phyloP scores from a whole-genome alignment of 75 land plant species.

The Pinus taeda region DNA sequence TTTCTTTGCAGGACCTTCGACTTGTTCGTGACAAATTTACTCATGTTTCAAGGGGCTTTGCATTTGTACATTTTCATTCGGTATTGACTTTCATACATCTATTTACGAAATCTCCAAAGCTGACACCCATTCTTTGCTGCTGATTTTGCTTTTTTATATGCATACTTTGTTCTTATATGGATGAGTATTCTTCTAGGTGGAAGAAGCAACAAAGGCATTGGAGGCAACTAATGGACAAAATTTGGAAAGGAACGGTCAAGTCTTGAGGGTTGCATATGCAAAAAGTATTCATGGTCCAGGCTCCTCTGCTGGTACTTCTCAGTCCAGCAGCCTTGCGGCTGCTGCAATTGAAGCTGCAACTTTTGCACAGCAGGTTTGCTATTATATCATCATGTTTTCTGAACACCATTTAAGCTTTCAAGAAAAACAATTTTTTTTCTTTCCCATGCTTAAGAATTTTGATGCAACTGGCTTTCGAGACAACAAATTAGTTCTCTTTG shows the following conservation, averaged over 20 bases:
- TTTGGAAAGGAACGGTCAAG: conserved; percentile 94
- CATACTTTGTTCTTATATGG: not conserved
- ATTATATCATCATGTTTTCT: not conserved
- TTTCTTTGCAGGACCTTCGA: conserved; percentile 77
- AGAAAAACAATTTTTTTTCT: too few species aligned
- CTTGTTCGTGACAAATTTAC: conserved; percentile 97
- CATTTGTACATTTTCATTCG: conserved; percentile 96
- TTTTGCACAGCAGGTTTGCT: conserved; percentile 88
- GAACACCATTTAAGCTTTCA: too few species aligned
- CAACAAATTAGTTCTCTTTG: too few species aligned
- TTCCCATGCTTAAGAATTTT: too few species aligned
- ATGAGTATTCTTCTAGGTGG: conserved; percentile 51
- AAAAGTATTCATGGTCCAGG: conserved; percentile 89
- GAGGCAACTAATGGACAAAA: conserved; percentile 95
- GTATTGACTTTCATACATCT: conserved; percentile 30
- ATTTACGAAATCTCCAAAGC: not conserved
- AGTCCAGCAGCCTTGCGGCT: conserved; percentile 83
- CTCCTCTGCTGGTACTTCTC: conserved; percentile 46
- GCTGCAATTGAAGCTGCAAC: conserved; percentile 99
- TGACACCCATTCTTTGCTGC: not conserved
- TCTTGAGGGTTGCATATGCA: conserved; percentile 94
- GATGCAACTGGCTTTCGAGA: too few species aligned
- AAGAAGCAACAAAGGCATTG: conserved; percentile 95
- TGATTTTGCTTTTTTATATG: not conserved
- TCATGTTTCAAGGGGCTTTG: conserved; percentile 96